Evolutionary conservation across 257 asterid species (phyloP).

Genomic region (Dorcoceras hygrometricum): DNA sequence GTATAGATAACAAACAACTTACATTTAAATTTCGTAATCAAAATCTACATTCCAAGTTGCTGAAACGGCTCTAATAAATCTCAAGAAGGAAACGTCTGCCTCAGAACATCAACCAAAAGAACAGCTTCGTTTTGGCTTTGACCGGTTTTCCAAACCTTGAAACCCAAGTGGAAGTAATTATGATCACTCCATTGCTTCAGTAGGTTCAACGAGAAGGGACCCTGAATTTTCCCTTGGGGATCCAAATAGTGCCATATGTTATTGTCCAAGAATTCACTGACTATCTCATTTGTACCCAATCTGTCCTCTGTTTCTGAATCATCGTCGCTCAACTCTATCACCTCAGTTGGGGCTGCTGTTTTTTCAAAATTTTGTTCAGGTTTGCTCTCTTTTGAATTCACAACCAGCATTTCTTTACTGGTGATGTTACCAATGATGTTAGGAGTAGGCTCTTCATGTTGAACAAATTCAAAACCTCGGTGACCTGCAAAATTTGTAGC

Average conservation of each 20-base stretch:
- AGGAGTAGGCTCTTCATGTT: background rate
- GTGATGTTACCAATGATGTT: conserved; percentile 5
- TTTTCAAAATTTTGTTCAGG: conserved; percentile 19
- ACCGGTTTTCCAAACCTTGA: conserved; percentile 58
- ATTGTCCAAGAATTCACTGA: conserved; percentile 15
- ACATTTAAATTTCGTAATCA: too few relatives aligned
- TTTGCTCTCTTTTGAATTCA: conserved; percentile 9
- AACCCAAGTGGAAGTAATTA: conserved; percentile 44
- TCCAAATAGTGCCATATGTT: conserved; percentile 58
- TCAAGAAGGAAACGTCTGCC: conserved; percentile 24
- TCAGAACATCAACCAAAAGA: conserved; percentile 45
- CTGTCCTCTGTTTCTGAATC: conserved; percentile 35
- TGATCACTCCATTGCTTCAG: conserved; percentile 54
- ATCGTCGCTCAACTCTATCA: conserved; percentile 62
- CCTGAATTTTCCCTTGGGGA: conserved; percentile 60
- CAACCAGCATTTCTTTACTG: conserved; percentile 11
- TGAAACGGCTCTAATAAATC: background rate
- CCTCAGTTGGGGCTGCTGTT: conserved; percentile 18
- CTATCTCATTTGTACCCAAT: conserved; percentile 1
- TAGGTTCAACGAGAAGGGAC: conserved; percentile 53
- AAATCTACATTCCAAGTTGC: too few relatives aligned
- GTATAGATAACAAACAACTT: too few relatives aligned
- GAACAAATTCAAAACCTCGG: conserved; percentile 18
- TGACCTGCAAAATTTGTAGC: conserved; percentile 25
- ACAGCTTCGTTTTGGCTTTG: conserved; percentile 36